Evolutionary conservation across 140 eudicot genomes (phyloP).

Genomic region (Cichorium intybus): DNA sequence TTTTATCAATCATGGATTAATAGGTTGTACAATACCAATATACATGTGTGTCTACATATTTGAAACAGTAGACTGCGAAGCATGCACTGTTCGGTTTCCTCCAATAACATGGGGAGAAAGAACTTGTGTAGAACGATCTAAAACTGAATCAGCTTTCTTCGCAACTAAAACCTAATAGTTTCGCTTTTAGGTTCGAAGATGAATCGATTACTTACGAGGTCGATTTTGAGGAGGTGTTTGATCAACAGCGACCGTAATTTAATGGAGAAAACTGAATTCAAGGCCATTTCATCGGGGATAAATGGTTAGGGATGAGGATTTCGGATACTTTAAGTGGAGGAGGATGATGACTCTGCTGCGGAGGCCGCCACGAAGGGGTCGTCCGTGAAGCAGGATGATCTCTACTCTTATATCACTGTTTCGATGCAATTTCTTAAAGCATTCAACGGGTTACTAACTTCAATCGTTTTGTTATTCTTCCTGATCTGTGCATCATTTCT

Average conservation of each 20-base stretch:
- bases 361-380: slow-evolving; percentile 30
- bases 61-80: slow-evolving; percentile 19
- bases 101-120: neutral
- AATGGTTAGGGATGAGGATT: slow-evolving; percentile 25
- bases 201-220: slow-evolving; percentile 51
- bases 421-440: too few relatives aligned
- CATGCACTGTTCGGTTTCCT: slow-evolving; percentile 18
- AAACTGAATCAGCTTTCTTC: neutral
- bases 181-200: slow-evolving; percentile 21
- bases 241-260: slow-evolving; percentile 30
- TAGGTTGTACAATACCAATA: slow-evolving; percentile 8
- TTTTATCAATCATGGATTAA: neutral
- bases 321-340: slow-evolving; percentile 35
- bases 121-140: slow-evolving; percentile 21
- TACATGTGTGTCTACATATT: neutral
- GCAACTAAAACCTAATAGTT: neutral
- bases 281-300: slow-evolving; percentile 32
- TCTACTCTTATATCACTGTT: too few relatives aligned
- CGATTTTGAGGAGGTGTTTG: slow-evolving; percentile 36
- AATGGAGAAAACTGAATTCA: slow-evolving; percentile 14
- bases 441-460: too few relatives aligned
- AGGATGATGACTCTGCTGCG: slow-evolving; percentile 49
- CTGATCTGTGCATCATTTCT: too few relatives aligned
- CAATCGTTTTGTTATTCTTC: too few relatives aligned
- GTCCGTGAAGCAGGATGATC: slow-evolving; percentile 29